Percentiles rank a stretch among this genome's conserved stretches.
Evolutionary conservation across 2,329 filamentous ascomycete genomes (phyloP).

Genomic region (Didymellaceae sp.): DNA sequence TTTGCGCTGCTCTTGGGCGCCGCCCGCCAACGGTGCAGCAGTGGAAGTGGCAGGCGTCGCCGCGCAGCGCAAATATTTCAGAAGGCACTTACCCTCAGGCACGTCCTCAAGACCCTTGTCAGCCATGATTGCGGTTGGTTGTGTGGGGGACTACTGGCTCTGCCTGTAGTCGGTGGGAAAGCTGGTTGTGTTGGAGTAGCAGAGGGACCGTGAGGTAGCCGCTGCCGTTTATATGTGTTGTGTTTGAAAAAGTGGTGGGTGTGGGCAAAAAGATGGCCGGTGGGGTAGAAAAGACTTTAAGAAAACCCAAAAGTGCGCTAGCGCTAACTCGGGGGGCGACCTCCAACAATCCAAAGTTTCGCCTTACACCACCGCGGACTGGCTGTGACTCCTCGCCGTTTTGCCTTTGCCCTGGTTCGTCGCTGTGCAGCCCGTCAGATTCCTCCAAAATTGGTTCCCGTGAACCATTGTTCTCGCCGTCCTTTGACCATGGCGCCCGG

Average conservation of each 20-base stretch:
- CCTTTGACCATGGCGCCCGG: conserved; percentile 43
- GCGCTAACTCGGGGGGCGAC: conserved; percentile 11
- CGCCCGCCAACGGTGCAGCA: not conserved
- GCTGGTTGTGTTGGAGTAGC: conserved; percentile 43
- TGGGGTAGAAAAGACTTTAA: conserved; percentile 24
- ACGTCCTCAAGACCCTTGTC: conserved; percentile 98
- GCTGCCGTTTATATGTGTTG: conserved; percentile 30
- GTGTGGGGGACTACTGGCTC: conserved; percentile 38
- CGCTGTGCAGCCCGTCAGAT: conserved; percentile 9
- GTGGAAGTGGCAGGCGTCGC: not conserved
- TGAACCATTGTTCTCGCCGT: conserved; percentile 4
- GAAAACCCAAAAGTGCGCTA: conserved; percentile 21
- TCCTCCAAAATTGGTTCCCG: conserved; percentile 15
- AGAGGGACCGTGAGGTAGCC: conserved; percentile 19
- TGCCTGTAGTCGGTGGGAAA: conserved; percentile 31
- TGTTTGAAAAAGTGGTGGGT: conserved; percentile 35
- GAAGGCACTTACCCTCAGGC: conserved; percentile 79
- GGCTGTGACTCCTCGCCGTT: conserved; percentile 10
- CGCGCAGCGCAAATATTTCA: conserved; percentile 13
- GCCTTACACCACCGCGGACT: conserved; percentile 8
- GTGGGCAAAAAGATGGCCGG: conserved; percentile 36
- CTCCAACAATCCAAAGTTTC: conserved; percentile 7
- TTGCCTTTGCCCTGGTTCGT: conserved; percentile 1
- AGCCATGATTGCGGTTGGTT: conserved; percentile 88
- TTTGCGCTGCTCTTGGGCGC: not conserved